Evolutionary conservation across 2,329 filamentous ascomycete species (phyloP), one percentile per base, ranked within the genome.

Genomic region (Aureobasidium sp.): DNA sequence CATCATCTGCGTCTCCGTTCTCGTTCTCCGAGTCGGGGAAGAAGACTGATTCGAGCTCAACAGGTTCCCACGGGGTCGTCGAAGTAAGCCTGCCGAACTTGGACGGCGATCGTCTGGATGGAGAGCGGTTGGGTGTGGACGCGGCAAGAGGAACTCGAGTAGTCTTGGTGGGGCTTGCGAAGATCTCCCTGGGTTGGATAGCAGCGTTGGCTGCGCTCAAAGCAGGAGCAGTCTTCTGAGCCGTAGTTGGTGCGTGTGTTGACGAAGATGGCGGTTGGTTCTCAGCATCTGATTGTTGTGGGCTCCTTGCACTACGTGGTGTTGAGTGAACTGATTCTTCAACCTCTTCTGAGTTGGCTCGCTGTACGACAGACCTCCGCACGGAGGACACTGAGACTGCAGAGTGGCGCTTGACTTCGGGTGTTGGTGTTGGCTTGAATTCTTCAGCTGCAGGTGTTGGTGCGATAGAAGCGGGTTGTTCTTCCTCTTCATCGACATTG

Each of bases 41-140:
- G 60, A 94, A 85, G 1, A 94, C 77, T 1, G 81, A 75, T 31
- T 96, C 92, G 3, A 96, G 78, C 66, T 96, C 89, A 2, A 88
- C 79, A 0, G 88, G 78, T 4, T 79, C 81, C 93, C 93, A 97
- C 0, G 85, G 77, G 19, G 73, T 70, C 0, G 81, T 78, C 1
- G 81, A 83, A 6, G 76, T 72, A 1, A 78, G 74, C 6, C 74
- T 75, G 7, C 84, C 73, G 0, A 76, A 75, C 69, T 79, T 80
- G 66, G 63, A 73, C 69, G 62, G 75, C 57, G 65, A 73, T 35
- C 45, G 61, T 54, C 63, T 66, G 47, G 59, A 46, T 3, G 68
- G 66, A 9, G 68, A 68, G 29, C 68, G 66, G 53, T 71, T 71
- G 2, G 74, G 74, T 2, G 74, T 75, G 21, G 68, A 74, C 5